Conservation (phyloP, 345 rosid species). For the Dipteronia sinensis region DNA sequence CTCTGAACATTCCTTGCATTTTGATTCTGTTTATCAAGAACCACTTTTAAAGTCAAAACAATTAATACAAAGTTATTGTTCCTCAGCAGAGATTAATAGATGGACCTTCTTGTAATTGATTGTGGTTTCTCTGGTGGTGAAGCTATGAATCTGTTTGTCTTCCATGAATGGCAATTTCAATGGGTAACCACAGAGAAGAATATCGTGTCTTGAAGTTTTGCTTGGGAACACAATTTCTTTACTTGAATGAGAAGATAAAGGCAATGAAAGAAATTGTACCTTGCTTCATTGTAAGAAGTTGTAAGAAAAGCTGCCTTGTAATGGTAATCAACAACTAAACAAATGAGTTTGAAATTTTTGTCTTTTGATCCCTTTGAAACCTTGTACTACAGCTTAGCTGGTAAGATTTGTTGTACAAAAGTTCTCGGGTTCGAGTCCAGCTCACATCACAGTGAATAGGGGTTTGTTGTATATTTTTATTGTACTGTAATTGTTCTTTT, state of each 20-base stretch:
- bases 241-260: conserved; percentile 29
- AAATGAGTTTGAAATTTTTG: background rate
- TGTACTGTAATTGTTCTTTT: no score
- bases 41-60: background rate
- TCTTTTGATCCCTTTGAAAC: background rate
- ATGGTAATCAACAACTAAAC: background rate
- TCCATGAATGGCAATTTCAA: conserved; percentile 1
- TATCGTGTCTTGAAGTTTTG: conserved; percentile 15
- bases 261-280: conserved; percentile 15
- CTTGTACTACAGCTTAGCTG: no score
- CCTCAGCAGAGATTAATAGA: conserved; percentile 8
- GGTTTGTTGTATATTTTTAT: no score
- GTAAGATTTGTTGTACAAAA: no score
- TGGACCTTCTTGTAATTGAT: conserved; percentile 6
- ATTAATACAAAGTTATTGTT: conserved; percentile 4
- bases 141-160: background rate
- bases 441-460: no score
- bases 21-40: conserved; percentile 14
- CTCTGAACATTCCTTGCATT: conserved; percentile 48
- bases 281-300: conserved; percentile 20
- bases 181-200: conserved; percentile 22
- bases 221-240: conserved; percentile 38
- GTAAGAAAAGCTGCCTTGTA: background rate
- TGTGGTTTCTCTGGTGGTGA: conserved; percentile 5
- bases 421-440: no score